These are phyloP conservation scores for Lodderomyces oxycetoniae DNA, from an alignment of 1,139 yeast species.

Conservation along the genomic window DNA sequence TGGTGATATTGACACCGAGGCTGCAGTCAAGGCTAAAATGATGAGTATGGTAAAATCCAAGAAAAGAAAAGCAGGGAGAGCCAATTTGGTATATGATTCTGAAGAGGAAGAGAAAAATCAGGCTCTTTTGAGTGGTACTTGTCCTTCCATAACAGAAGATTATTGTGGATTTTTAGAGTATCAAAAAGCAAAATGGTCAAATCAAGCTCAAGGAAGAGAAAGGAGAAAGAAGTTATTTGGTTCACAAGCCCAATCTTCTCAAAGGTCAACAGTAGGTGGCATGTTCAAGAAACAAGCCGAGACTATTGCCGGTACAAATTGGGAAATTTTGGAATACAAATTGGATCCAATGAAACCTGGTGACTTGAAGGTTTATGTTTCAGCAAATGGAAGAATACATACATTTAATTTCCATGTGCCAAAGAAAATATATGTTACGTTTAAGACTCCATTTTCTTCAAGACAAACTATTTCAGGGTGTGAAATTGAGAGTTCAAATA, in stretches of 20 bases:
- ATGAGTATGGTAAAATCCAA: slow-evolving; percentile 48
- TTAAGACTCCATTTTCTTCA: slow-evolving; percentile 48
- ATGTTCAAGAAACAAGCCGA: slow-evolving; percentile 78
- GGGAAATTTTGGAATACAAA: slow-evolving; percentile 81
- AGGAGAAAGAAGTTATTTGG: slow-evolving; percentile 82
- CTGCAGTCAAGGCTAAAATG: slow-evolving; percentile 28
- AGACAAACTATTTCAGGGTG: slow-evolving; percentile 47
- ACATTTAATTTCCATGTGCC: slow-evolving; percentile 70
- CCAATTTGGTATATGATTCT: slow-evolving; percentile 31
- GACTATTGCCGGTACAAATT: slow-evolving; percentile 64
- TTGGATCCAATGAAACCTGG: slow-evolving; percentile 61
- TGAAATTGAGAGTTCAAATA: slow-evolving; percentile 54
- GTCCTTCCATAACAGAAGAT: slow-evolving; percentile 72
- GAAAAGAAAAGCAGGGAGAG: slow-evolving; percentile 27
- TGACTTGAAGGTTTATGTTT: slow-evolving; percentile 65
- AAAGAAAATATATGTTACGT: slow-evolving; percentile 64
- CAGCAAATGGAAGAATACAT: slow-evolving; percentile 71
- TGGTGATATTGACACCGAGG: slow-evolving; percentile 33
- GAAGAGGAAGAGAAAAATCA: slow-evolving; percentile 41
- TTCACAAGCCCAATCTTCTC: slow-evolving; percentile 42
- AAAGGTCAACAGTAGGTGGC: slow-evolving; percentile 55
- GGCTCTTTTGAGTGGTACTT: slow-evolving; percentile 45
- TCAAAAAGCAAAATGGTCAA: slow-evolving; percentile 82
- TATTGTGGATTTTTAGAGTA: slow-evolving; percentile 72
- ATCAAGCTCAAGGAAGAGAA: slow-evolving; percentile 64